Evolutionary conservation across 1,139 yeast species (phyloP), one percentile per base, ranked within the genome.

Genomic region (Zygotorulaspora mrakii): DNA sequence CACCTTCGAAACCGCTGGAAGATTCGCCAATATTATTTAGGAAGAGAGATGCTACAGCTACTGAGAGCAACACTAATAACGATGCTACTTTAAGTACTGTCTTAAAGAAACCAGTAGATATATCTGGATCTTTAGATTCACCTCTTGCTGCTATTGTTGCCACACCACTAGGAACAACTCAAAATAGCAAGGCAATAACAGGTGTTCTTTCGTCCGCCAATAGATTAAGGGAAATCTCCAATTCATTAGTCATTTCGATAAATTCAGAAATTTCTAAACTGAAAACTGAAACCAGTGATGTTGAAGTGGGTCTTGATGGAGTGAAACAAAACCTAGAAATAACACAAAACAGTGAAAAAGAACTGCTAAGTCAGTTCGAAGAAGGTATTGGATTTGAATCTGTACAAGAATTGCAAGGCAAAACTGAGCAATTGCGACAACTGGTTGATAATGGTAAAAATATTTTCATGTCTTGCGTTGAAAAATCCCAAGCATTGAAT

Each of bases 401-500:
- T 5, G 35, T 43, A n/a, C 38, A 40, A 8, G 36, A 39, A 8
- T 27, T 43, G 29, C 39, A 38, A 25, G 27, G 29, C 5, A 27
- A 29, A n/a, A 40, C 39, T 10, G 33, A 31, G 11, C 38, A 40
- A 29, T 29, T 40, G 22, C 36, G 37, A 32, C 40, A 40, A 13
- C 23, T 17, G 2, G 40, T 45, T 17, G 25, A 35, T 11, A 33
- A 37, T 17, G 40, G 38, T 11, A 47, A 42, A 24, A 35, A 32
- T 14, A 24, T 30, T 12, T 49, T 41, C 12, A 26, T 43, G 10
- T 54, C 50, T 18, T 43, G 48, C 33, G 35, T 52, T n/a, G 63
- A 79, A 53, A 69, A 81, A 38, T 67, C 79, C 0, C 88, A 81
- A 53, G 79, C 85, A 0, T 67, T 74, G 29, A 76, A 73, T 35